Conservation (phyloP, 2,329 filamentous ascomycete genomes). For the Aspergillus cejpii region DNA sequence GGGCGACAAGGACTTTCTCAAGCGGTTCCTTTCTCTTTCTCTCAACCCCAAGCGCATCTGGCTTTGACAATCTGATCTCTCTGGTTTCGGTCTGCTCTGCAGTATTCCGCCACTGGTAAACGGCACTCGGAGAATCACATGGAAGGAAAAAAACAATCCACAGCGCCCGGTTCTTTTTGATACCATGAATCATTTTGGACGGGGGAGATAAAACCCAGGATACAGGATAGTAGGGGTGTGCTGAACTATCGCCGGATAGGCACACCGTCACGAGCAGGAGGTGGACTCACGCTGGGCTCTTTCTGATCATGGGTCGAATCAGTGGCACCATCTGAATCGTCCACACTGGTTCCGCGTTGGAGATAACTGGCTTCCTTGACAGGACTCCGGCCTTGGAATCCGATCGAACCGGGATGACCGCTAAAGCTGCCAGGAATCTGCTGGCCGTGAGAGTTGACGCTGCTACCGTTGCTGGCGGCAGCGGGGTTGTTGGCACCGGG, state of each 20-base stretch:
- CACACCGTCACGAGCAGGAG: slow-evolving; percentile 48
- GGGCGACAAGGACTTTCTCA: neutral
- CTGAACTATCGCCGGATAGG: slow-evolving; percentile 55
- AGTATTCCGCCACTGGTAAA: neutral
- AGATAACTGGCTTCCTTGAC: slow-evolving; percentile 87
- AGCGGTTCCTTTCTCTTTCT: neutral
- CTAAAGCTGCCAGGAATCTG: slow-evolving; percentile 41
- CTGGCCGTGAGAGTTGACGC: slow-evolving; percentile 31
- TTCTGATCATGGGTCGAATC: slow-evolving; percentile 34
- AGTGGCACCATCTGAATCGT: slow-evolving; percentile 33
- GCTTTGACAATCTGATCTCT: neutral
- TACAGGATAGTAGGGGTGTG: slow-evolving; percentile 1
- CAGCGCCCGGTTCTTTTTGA: slow-evolving; percentile 33
- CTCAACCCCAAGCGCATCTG: neutral
- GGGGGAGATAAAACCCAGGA: slow-evolving; percentile 1
- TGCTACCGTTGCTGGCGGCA: slow-evolving; percentile 26
- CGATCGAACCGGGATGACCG: slow-evolving; percentile 34
- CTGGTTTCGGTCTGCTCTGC: neutral
- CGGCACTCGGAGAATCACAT: slow-evolving; percentile 10
- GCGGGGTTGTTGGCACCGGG: slow-evolving; percentile 34
- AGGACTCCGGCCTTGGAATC: slow-evolving; percentile 62
- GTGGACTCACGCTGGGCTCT: slow-evolving; percentile 42
- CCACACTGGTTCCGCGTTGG: slow-evolving; percentile 70
- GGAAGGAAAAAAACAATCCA: slow-evolving; percentile 18
- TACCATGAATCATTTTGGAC: slow-evolving; percentile 17